A percentile compares a stretch with the other conserved stretches of the same genome.
Conservation (phyloP, 257 asterid species). For the Solanum boliviense region DNA sequence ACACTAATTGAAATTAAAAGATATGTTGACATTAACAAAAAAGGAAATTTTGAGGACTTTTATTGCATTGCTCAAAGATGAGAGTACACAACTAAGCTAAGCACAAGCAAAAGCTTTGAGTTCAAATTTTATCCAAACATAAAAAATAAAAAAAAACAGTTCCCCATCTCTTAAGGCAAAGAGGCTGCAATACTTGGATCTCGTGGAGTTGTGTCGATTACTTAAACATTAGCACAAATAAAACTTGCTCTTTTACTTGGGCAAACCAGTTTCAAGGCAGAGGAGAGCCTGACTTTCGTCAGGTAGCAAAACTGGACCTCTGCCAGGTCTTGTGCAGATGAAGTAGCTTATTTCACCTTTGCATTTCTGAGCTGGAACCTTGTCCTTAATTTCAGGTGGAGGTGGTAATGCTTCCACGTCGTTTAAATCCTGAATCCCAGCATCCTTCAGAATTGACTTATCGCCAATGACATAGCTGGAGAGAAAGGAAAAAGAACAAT, state of each 20-base stretch:
- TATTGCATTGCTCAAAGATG: background rate
- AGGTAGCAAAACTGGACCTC: constrained; percentile 69
- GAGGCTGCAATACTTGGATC: background rate
- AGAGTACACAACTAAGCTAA: background rate
- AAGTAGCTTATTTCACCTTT: constrained; percentile 88
- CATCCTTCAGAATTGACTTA: constrained; percentile 73
- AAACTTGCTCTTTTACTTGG: constrained; percentile 33
- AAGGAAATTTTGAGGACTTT: background rate
- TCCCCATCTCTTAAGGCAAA: background rate
- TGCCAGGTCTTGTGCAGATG: constrained; percentile 48
- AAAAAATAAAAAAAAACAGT: no score
- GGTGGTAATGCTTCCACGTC: constrained; percentile 62
- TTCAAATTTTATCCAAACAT: background rate
- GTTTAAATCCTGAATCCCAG: constrained; percentile 55
- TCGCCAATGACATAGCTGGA: constrained; percentile 88
- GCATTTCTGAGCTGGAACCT: constrained; percentile 29
- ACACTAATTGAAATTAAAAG: background rate
- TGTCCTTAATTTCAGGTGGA: constrained; percentile 75
- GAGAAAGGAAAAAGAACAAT: background rate
- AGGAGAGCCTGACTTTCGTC: constrained; percentile 72
- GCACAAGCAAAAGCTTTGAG: background rate
- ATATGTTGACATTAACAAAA: background rate
- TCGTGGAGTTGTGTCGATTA: background rate
- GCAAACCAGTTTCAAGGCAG: constrained; percentile 62
- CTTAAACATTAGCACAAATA: background rate